A percentile compares a stretch with the other conserved stretches of the same genome.
Evolutionary conservation across 768 basidiomycete genomes (phyloP).

Genomic region (Mycena haematopus): DNA sequence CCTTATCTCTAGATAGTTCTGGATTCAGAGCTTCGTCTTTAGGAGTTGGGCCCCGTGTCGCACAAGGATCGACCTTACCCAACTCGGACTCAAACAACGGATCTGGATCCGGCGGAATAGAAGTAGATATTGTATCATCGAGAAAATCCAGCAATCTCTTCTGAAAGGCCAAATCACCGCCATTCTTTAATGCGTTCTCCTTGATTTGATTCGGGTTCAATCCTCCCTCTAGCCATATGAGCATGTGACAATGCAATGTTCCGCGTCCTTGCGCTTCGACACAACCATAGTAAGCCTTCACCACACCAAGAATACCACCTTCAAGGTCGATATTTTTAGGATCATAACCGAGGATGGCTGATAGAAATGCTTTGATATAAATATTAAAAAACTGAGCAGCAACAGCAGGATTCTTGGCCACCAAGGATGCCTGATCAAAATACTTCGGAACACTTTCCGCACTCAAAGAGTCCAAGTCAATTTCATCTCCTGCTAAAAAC

Average conservation of each 20-base stretch:
- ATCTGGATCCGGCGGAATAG: background rate
- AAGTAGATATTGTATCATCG: background rate
- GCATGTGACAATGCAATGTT: background rate
- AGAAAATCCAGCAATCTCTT: background rate
- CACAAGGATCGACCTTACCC: background rate
- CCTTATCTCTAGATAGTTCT: background rate
- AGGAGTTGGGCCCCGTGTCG: background rate
- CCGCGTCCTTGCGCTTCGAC: background rate
- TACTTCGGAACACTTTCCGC: background rate
- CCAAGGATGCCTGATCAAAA: background rate
- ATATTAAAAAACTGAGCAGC: background rate
- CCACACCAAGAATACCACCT: background rate
- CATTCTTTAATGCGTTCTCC: background rate
- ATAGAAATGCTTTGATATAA: background rate
- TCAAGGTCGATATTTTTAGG: background rate
- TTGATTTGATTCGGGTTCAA: background rate
- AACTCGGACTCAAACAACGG: background rate
- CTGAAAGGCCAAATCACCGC: background rate
- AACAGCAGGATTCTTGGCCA: background rate
- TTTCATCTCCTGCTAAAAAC: constrained; percentile 1
- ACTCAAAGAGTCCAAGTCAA: background rate
- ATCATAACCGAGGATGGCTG: background rate
- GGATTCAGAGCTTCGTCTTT: background rate
- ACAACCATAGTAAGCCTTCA: background rate
- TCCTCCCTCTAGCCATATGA: background rate